Conservation (phyloP, 1,284 basidiomycete species). For the Austroboletus novae-zelandiae region DNA sequence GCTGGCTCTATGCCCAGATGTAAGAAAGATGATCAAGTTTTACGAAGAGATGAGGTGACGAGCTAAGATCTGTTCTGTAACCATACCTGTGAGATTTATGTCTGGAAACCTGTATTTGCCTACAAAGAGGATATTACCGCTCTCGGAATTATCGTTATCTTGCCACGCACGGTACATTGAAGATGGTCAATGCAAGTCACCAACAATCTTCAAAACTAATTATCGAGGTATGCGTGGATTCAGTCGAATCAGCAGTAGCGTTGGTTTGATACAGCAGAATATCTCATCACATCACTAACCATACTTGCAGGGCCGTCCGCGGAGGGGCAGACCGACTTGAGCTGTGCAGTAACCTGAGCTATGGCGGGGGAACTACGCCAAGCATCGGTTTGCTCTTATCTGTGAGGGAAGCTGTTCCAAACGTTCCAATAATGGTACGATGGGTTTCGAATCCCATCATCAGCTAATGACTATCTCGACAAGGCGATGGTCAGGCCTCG, state of each 20-base stretch:
- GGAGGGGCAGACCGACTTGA: slow-evolving; percentile 77
- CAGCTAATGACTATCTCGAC: not conserved
- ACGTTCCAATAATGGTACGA: slow-evolving; percentile 66
- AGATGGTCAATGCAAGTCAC: not conserved
- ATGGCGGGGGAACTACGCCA: slow-evolving; percentile 79
- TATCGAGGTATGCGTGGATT: slow-evolving; percentile 80
- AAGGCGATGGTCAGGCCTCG: slow-evolving; percentile 80
- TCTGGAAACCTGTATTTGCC: too few relatives aligned
- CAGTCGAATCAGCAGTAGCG: slow-evolving; percentile 70
- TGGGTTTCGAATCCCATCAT: slow-evolving; percentile 9
- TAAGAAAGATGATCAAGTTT: slow-evolving; percentile 54
- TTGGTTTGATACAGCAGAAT: slow-evolving; percentile 35
- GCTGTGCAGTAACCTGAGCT: slow-evolving; percentile 68
- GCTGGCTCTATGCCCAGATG: slow-evolving; percentile 63
- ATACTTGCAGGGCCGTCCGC: slow-evolving; percentile 51
- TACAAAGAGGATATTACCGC: too few relatives aligned
- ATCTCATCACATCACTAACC: slow-evolving; percentile 6
- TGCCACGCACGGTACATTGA: too few relatives aligned
- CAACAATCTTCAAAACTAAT: slow-evolving; percentile 25
- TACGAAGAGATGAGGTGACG: slow-evolving; percentile 47
- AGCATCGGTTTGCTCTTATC: slow-evolving; percentile 64
- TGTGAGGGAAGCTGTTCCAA: slow-evolving; percentile 47
- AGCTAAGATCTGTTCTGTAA: not conserved
- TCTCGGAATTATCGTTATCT: too few relatives aligned
- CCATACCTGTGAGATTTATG: too few relatives aligned